Conservation (phyloP, 2,329 filamentous ascomycete genomes). For the Alternaria atra region DNA sequence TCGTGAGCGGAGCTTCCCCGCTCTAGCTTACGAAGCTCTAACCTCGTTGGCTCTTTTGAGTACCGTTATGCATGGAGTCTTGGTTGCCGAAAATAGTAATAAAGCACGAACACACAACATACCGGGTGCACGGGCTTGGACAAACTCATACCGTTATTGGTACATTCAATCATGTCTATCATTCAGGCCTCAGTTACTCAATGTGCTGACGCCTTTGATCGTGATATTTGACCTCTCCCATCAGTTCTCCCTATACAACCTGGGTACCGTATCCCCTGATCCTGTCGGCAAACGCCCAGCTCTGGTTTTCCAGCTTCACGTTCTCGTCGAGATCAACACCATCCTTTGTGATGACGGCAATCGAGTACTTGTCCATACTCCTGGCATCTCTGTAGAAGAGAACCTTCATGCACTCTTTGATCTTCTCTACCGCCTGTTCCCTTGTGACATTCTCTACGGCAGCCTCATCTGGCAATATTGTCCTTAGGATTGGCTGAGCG, state of each 20-base stretch:
- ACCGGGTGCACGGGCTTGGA: background rate
- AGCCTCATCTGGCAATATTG: conserved; percentile 83
- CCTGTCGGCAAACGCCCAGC: conserved; percentile 96
- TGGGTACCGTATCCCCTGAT: conserved; percentile 97
- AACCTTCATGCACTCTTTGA: conserved; percentile 98
- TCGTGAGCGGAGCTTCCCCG: conserved; percentile 30
- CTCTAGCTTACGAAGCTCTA: conserved; percentile 11
- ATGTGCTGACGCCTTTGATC: conserved; percentile 8
- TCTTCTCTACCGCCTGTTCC: conserved; percentile 79
- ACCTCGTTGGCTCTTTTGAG: conserved; percentile 4
- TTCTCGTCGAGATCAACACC: conserved; percentile 83
- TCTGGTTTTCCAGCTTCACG: conserved; percentile 92
- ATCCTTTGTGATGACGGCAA: conserved; percentile 88
- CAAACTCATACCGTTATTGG: conserved; percentile 29
- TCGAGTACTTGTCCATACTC: conserved; percentile 88
- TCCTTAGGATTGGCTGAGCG: conserved; percentile 89
- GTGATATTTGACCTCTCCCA: background rate
- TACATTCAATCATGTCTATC: conserved; percentile 50
- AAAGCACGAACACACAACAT: background rate
- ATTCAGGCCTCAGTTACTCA: conserved; percentile 27
- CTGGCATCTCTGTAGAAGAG: conserved; percentile 96
- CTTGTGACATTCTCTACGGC: conserved; percentile 74
- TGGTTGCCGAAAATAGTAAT: background rate
- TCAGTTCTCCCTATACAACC: conserved; percentile 39
- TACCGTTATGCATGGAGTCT: background rate